A percentile compares a stretch with the other conserved stretches of the same genome.
phyloP scores from a whole-genome alignment of 306 rosid species.

The Begonia loranthoides region DNA sequence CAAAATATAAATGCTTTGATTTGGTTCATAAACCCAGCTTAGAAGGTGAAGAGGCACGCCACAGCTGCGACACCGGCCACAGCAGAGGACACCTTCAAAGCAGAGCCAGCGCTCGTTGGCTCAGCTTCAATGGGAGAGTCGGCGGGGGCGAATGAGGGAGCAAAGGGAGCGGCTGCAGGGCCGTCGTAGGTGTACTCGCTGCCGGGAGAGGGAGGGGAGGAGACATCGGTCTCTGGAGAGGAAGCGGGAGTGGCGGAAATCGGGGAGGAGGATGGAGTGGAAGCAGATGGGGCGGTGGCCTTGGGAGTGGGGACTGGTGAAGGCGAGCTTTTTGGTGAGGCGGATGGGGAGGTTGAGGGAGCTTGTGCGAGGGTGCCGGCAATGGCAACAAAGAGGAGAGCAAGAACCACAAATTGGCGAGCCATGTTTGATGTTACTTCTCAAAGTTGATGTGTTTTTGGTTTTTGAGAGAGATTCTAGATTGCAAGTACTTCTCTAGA shows the following conservation, averaged over 20 bases:
- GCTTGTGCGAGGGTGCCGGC: conserved; percentile 7
- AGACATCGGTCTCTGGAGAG: not conserved
- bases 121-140: not conserved
- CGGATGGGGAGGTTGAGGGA: not conserved
- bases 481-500: too few relatives aligned
- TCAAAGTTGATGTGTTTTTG: too few relatives aligned
- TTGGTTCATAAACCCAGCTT: not conserved
- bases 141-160: not conserved
- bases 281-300: not conserved
- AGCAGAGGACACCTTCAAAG: not conserved
- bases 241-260: not conserved
- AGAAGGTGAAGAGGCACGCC: not conserved
- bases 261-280: not conserved
- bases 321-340: not conserved
- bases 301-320: not conserved
- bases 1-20: too few relatives aligned
- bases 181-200: not conserved
- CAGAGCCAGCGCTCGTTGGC: not conserved
- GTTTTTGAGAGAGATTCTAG: too few relatives aligned
- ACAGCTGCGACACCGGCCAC: not conserved
- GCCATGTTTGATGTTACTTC: not conserved
- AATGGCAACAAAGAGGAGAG: conserved; percentile 29
- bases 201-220: not conserved
- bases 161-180: not conserved
- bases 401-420: conserved; percentile 19